Evolutionary conservation across 768 basidiomycete species (phyloP).

Genomic region (Tulasnella sp.): DNA sequence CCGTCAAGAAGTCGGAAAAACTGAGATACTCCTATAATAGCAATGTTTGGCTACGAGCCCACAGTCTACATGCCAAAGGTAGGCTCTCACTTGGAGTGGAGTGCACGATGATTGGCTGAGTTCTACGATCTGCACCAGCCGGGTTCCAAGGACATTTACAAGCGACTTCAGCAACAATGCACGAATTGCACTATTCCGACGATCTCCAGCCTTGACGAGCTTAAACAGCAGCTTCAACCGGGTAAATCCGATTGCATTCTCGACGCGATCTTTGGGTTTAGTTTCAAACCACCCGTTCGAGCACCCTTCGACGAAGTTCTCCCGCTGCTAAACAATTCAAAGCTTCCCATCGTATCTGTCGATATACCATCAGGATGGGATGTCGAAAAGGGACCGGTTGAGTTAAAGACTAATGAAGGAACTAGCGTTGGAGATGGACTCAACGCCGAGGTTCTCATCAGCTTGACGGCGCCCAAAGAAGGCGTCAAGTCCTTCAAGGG

Average conservation of each 20-base stretch:
- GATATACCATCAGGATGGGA: conserved; percentile 98
- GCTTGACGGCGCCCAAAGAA: conserved; percentile 89
- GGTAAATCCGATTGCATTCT: conserved; percentile 64
- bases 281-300: conserved; percentile 85
- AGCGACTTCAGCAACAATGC: conserved; percentile 79
- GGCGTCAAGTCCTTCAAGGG: conserved; percentile 73
- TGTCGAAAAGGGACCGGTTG: conserved; percentile 62
- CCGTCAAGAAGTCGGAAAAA: background rate
- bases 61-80: conserved; percentile 94
- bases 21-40: conserved; percentile 34
- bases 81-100: background rate
- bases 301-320: conserved; percentile 78
- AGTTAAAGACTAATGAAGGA: conserved; percentile 29
- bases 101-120: background rate
- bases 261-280: conserved; percentile 97
- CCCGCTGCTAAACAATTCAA: conserved; percentile 50
- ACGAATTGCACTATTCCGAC: conserved; percentile 79
- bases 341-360: conserved; percentile 81
- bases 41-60: conserved; percentile 86
- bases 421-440: conserved; percentile 37
- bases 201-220: conserved; percentile 37
- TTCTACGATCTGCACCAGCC: conserved; percentile 42
- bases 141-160: conserved; percentile 87
- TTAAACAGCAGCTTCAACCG: conserved; percentile 44
- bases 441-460: conserved; percentile 71